A percentile compares a stretch with the other conserved stretches of the same genome.
Conservation (phyloP, 2,329 filamentous ascomycete species). For the Fusarium abutilonis region DNA sequence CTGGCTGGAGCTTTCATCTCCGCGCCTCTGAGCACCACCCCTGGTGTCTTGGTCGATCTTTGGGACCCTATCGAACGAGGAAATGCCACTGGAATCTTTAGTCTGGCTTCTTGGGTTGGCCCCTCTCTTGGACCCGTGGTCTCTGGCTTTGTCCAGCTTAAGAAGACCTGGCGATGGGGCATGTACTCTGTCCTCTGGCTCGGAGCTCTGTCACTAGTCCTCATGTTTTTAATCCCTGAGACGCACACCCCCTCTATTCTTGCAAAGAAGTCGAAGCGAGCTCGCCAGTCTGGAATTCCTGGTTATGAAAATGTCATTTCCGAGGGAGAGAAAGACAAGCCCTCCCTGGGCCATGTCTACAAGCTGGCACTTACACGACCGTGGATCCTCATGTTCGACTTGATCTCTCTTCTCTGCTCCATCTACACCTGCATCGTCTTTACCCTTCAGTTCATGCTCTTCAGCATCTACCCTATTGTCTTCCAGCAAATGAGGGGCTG, state of each 20-base stretch:
- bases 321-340: slow-evolving; percentile 57
- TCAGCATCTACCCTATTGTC: slow-evolving; percentile 66
- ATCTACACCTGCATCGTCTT: slow-evolving; percentile 65
- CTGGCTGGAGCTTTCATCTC: slow-evolving; percentile 65
- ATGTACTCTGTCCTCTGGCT: slow-evolving; percentile 61
- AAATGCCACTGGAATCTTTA: slow-evolving; percentile 64
- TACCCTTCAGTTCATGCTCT: slow-evolving; percentile 65
- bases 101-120: slow-evolving; percentile 63
- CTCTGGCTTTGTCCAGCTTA: slow-evolving; percentile 66
- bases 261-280: slow-evolving; percentile 62
- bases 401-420: slow-evolving; percentile 62
- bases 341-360: slow-evolving; percentile 57
- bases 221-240: slow-evolving; percentile 69
- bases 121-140: slow-evolving; percentile 64
- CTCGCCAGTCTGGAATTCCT: slow-evolving; percentile 58
- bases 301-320: slow-evolving; percentile 64
- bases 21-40: slow-evolving; percentile 59
- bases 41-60: slow-evolving; percentile 63
- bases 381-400: slow-evolving; percentile 64
- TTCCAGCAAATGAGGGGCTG: slow-evolving; percentile 63
- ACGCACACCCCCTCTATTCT: slow-evolving; percentile 63
- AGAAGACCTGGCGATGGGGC: slow-evolving; percentile 63
- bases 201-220: slow-evolving; percentile 49
- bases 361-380: slow-evolving; percentile 63
- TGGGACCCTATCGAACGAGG: slow-evolving; percentile 63